phyloP scores from a whole-genome alignment of 805 yeast species.

The Saturnispora mendoncae region DNA sequence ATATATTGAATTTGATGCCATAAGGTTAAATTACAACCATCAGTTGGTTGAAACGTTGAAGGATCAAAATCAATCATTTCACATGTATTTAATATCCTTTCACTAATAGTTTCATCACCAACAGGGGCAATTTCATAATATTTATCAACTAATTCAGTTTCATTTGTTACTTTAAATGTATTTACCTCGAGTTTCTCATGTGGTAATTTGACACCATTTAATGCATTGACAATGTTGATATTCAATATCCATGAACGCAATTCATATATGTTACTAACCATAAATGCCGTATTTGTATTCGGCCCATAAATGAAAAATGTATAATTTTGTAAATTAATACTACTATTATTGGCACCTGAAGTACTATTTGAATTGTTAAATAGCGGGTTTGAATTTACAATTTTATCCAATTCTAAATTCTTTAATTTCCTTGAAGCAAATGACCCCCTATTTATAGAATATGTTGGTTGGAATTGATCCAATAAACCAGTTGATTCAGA shows the following conservation, averaged over 20 bases:
- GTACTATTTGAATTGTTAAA: background rate
- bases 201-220: constrained; percentile 28
- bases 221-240: constrained; percentile 42
- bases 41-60: background rate
- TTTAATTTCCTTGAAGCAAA: constrained; percentile 25
- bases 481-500: constrained; percentile 15
- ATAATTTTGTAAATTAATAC: constrained; percentile 13
- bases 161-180: constrained; percentile 25
- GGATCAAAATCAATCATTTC: constrained; percentile 22
- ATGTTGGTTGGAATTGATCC: constrained; percentile 22
- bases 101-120: constrained; percentile 22
- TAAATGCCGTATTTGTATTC: constrained; percentile 32
- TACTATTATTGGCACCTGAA: background rate
- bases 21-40: constrained; percentile 23
- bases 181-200: constrained; percentile 18
- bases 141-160: constrained; percentile 5
- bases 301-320: constrained; percentile 35
- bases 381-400: constrained; percentile 13
- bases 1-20: constrained; percentile 29
- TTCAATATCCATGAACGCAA: constrained; percentile 50
- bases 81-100: constrained; percentile 29
- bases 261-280: constrained; percentile 37
- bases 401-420: constrained; percentile 21
- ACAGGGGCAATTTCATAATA: constrained; percentile 18
- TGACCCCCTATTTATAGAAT: constrained; percentile 19